Evolutionary conservation across 441 rosid genomes (phyloP), one percentile per base, ranked within the genome.

Genomic region (Hypseocharis bilobata): DNA sequence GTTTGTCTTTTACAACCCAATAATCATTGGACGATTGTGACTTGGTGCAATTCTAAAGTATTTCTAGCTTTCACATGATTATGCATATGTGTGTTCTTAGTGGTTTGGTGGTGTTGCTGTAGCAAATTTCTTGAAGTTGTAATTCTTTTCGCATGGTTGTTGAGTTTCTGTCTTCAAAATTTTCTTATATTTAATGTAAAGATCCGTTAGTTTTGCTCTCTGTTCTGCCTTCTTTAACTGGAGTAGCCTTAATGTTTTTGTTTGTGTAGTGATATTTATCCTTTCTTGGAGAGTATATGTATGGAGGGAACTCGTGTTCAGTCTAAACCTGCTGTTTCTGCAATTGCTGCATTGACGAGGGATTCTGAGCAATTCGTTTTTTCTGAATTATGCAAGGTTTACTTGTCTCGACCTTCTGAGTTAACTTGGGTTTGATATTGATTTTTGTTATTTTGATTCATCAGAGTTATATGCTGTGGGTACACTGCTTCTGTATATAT

Each of bases 281-380:
- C 87, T 60, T 69, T 81, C 66, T 73, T 91, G 84, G 78, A 83
- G 85, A 83, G 66, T 71, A 56, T 78, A 60, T 88, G 96, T 79
- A 77, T 82, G 61, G 88, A 82, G 70, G 97, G 99, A 66, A 84
- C 91, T 77, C 92, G 99, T 51, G 34, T 75, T 52, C 96, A 88
- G 80, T 80, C 97, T 30, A 93, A 93, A 80, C 70, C 68, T 69
- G 97, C 93, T 74, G 96, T 91, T 76, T 87, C 91, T 30, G 92
- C 97, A 52, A 84, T 93, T 64, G 86, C 87, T 81, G 83, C 91
- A 47, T 64, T 93, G 68, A 68, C 76, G 68, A 82, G 82, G 68
- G 71, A 82, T 71, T 85, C 97, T 40, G 81, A 80, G 56, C 75
- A 80, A 56, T 70, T 32, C 64, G 73, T 82, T 70, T 76, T 85